Conservation (phyloP, 1,284 basidiomycete species). For the Boletus semigastroideus region DNA sequence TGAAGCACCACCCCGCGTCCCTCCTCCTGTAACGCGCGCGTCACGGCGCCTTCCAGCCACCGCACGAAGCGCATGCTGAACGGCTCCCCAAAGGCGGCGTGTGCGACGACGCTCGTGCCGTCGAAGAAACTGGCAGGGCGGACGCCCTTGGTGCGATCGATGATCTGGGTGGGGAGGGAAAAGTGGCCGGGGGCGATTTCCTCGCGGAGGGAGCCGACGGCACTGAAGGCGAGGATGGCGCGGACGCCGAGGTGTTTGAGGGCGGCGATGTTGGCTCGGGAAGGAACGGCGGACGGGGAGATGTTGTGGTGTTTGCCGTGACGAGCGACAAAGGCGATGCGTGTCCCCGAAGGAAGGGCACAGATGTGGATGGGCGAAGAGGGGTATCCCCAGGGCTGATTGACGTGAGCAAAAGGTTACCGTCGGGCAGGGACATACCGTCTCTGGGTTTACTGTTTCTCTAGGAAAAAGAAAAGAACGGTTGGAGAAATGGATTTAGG, state of each 20-base stretch:
- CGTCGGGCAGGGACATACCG: slow-evolving; percentile 42
- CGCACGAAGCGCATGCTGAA: slow-evolving; percentile 67
- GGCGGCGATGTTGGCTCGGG: slow-evolving; percentile 93
- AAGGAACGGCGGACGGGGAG: slow-evolving; percentile 76
- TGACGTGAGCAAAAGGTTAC: not conserved
- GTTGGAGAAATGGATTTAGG: not conserved
- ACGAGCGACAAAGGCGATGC: slow-evolving; percentile 89
- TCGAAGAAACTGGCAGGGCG: slow-evolving; percentile 88
- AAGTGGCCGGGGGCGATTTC: slow-evolving; percentile 93
- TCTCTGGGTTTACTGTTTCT: slow-evolving; percentile 68
- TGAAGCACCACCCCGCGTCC: slow-evolving; percentile 66
- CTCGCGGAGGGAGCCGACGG: slow-evolving; percentile 94
- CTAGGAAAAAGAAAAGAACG: slow-evolving; percentile 36
- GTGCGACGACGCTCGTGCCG: slow-evolving; percentile 79
- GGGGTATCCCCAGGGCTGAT: slow-evolving; percentile 90
- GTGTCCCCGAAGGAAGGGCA: slow-evolving; percentile 73
- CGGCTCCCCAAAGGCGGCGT: slow-evolving; percentile 93
- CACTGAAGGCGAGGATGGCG: slow-evolving; percentile 91
- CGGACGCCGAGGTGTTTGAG: slow-evolving; percentile 90
- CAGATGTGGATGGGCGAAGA: slow-evolving; percentile 91
- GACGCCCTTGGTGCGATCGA: slow-evolving; percentile 94
- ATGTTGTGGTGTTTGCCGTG: slow-evolving; percentile 81
- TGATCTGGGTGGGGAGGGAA: slow-evolving; percentile 89
- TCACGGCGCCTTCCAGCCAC: slow-evolving; percentile 71
- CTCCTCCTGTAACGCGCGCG: slow-evolving; percentile 60